Percentiles rank a stretch among this genome's conserved stretches.
Conservation (phyloP, 1,284 basidiomycete species). For the Moesziomyces globuligerus region DNA sequence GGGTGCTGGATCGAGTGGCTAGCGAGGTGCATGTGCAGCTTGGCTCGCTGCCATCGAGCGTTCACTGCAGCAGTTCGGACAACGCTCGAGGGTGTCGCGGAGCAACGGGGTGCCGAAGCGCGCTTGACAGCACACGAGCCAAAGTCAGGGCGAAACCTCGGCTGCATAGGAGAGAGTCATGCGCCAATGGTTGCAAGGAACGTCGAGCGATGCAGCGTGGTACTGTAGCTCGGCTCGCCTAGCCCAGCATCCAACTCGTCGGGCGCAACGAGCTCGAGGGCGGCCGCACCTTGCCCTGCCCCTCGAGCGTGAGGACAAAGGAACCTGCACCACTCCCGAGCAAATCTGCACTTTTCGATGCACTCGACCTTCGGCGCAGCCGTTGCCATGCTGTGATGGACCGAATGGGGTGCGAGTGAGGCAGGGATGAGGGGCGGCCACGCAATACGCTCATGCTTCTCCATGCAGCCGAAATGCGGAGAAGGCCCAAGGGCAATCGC, state of each 20-base stretch:
- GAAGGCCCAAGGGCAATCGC: no score
- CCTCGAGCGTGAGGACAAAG: no score
- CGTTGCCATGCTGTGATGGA: no score
- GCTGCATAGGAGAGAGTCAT: conserved; percentile 5
- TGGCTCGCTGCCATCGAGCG: not conserved
- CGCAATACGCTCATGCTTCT: no score
- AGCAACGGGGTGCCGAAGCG: not conserved
- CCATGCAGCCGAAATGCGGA: no score
- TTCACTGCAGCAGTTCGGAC: no score
- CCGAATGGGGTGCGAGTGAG: no score
- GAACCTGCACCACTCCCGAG: not conserved
- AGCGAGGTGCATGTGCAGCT: not conserved
- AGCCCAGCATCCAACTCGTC: not conserved
- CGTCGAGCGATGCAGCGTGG: conserved; percentile 12
- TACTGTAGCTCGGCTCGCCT: conserved; percentile 11
- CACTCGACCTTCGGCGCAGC: conserved; percentile 4
- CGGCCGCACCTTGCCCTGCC: not conserved
- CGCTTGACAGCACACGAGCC: not conserved
- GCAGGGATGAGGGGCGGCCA: no score
- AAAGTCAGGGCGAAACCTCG: conserved; percentile 9
- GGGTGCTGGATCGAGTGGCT: not conserved
- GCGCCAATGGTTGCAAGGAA: conserved; percentile 12
- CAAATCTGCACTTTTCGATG: no score
- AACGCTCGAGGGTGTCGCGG: not conserved
- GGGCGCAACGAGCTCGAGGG: not conserved